Base-by-base conservation (phyloP, 1,284 basidiomycete species). In the Leccinum subrobustum region DNA sequence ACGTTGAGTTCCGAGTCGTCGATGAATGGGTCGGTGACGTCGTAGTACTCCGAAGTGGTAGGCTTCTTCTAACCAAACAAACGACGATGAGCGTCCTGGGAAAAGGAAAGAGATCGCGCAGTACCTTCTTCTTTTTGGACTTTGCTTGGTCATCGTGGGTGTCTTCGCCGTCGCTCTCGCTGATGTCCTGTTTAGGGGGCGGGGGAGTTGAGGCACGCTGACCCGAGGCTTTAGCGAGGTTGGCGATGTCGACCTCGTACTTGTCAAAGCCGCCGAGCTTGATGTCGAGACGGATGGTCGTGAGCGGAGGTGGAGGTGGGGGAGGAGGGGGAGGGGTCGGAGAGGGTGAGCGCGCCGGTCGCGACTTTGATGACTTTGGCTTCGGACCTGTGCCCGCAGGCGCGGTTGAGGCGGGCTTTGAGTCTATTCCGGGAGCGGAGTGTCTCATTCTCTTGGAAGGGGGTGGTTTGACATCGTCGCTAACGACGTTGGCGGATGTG, bases 1-100 rank as follows among this genome's bases (percentile, higher is more conserved):
- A 96, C 80, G 20, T 86, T 87, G 58, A 97, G 83, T 73, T 99
- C 96, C 0, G 94, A 94, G 76, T 99, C 96, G 79, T 99, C 96
- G 70, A 99, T 98, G 77, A 98, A 98, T 0, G 93, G 92, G 76
- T 99, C 96, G 1, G 83, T 81, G 18, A 89, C 81, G 76, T 99
- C 96, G 79, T 99, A 99, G 70, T 91, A 89, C 65, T 91, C 89
- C 23, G 83, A 75, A 0, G 79, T 78, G 4, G 79, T 76, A 59
- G 81, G 84, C 75, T 88, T 87, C 73, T 84, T 83, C 80, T 50
- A 50, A 48, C 2, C 7, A 48, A 20, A 67, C 61, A 39, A 54
- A 59, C 20, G 9, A 56, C 2, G 50, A 35, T 66, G 6, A 67
- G 61, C 7, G 53, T 25, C 37, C 51, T 6, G 52, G 60, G 42